Percentiles rank a stretch among this genome's conserved stretches.
phyloP scores from a whole-genome alignment of 2,329 filamentous ascomycete species.

The Aureobasidium namibiae region DNA sequence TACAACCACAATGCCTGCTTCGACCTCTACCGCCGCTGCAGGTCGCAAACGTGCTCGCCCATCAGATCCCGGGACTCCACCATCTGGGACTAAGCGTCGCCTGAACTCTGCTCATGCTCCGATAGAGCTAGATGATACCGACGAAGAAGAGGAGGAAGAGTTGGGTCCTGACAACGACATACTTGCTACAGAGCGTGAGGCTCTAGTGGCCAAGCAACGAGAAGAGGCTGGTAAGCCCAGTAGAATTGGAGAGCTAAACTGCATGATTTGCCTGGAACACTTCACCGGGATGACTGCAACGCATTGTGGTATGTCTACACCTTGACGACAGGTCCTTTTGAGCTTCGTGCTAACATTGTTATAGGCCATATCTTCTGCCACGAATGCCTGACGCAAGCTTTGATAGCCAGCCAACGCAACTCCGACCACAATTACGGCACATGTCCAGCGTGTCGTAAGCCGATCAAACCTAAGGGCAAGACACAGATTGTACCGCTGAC shows the following conservation, averaged over 20 bases:
- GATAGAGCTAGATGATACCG: not conserved
- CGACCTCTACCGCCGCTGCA: not conserved
- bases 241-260: slow-evolving; percentile 42
- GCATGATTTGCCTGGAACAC: slow-evolving; percentile 57
- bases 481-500: slow-evolving; percentile 34
- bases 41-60: slow-evolving; percentile 4
- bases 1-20: not conserved
- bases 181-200: slow-evolving; percentile 45
- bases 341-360: not conserved
- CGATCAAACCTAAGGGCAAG: slow-evolving; percentile 30
- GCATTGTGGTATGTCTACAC: slow-evolving; percentile 44
- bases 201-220: slow-evolving; percentile 39
- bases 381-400: slow-evolving; percentile 52
- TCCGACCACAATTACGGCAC: slow-evolving; percentile 34
- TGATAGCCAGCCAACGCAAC: slow-evolving; percentile 48
- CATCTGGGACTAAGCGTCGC: slow-evolving; percentile 2
- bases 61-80: not conserved
- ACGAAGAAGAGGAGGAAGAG: not conserved
- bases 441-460: slow-evolving; percentile 42
- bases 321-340: too few relatives aligned
- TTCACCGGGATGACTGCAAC: slow-evolving; percentile 53
- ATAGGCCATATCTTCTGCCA: slow-evolving; percentile 58
- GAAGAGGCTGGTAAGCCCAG: slow-evolving; percentile 21
- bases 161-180: slow-evolving; percentile 24
- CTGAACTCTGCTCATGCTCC: not conserved